These are phyloP conservation scores for Dactylis glomerata DNA, from an alignment of 176 grass and related monocot species.

Conservation along the genomic window DNA sequence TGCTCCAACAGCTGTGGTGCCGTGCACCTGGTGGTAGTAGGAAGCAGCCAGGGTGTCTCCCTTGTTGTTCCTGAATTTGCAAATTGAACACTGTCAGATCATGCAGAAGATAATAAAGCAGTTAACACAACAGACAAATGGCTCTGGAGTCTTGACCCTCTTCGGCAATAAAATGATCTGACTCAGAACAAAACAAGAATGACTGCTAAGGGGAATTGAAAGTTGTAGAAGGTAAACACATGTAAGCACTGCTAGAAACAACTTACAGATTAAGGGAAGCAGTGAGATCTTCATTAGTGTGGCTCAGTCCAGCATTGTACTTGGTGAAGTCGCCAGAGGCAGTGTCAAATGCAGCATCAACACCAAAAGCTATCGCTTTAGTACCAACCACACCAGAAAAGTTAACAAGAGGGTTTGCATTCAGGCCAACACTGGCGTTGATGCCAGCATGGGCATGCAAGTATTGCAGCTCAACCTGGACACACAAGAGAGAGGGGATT, in stretches of 20 bases:
- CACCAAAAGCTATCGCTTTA: constrained; percentile 50
- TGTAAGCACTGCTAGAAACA: constrained; percentile 4
- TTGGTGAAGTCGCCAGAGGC: constrained; percentile 59
- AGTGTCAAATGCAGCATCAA: constrained; percentile 72
- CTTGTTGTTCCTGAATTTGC: constrained; percentile 64
- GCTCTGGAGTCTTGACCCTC: not conserved
- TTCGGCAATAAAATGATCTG: not conserved
- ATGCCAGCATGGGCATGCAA: constrained; percentile 69
- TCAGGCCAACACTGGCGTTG: constrained; percentile 55
- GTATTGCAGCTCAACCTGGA: constrained; percentile 78
- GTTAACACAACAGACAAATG: not conserved
- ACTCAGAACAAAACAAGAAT: not conserved
- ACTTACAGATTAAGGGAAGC: constrained; percentile 66
- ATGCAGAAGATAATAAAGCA: not conserved
- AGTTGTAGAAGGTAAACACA: not conserved
- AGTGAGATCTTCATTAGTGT: constrained; percentile 42
- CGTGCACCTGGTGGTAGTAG: constrained; percentile 67
- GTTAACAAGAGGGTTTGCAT: constrained; percentile 64
- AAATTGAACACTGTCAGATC: not conserved
- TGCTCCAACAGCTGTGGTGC: constrained; percentile 58
- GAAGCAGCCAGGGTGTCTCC: constrained; percentile 55
- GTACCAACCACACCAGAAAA: constrained; percentile 66
- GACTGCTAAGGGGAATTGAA: not conserved
- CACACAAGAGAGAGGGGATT: not conserved
- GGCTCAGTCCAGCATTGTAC: constrained; percentile 70